A percentile compares a stretch with the other conserved stretches of the same genome.
Evolutionary conservation across 2,329 filamentous ascomycete species (phyloP).

Genomic region (Metarhizium robertsii): DNA sequence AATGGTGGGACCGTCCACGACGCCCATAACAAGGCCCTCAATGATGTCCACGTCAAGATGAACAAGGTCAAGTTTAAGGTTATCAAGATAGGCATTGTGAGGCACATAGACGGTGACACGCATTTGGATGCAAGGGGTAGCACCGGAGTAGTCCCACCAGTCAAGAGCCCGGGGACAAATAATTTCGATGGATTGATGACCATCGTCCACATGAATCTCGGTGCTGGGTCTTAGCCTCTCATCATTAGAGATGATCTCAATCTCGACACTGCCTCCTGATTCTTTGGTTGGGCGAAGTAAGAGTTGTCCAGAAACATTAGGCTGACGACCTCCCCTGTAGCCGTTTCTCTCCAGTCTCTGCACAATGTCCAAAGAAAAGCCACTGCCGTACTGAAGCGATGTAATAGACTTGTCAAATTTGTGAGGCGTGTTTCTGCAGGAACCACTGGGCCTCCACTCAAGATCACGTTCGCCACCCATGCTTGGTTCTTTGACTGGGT

Average conservation of each 20-base stretch:
- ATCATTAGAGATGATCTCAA: conserved; percentile 38
- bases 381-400: conserved; percentile 23
- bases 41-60: conserved; percentile 31
- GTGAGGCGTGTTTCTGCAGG: conserved; percentile 18
- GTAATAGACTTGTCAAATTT: conserved; percentile 10
- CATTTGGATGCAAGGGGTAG: conserved; percentile 37
- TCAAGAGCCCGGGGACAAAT: conserved; percentile 26
- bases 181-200: conserved; percentile 28
- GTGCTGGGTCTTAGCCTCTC: conserved; percentile 25
- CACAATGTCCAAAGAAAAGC: conserved; percentile 28
- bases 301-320: conserved; percentile 35
- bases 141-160: conserved; percentile 17
- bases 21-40: conserved; percentile 28
- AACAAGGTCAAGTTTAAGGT: conserved; percentile 25
- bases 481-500: conserved; percentile 15
- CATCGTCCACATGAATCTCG: conserved; percentile 20
- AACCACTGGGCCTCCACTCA: conserved; percentile 15
- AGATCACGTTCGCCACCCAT: conserved; percentile 13
- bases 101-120: conserved; percentile 39
- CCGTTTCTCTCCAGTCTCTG: conserved; percentile 23
- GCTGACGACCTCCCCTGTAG: conserved; percentile 14
- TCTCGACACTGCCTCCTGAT: conserved; percentile 28
- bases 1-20: conserved; percentile 20
- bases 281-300: conserved; percentile 29
- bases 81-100: conserved; percentile 24